phyloP scores from a whole-genome alignment of 768 basidiomycete species.

The Rossbeevera mucosa region DNA sequence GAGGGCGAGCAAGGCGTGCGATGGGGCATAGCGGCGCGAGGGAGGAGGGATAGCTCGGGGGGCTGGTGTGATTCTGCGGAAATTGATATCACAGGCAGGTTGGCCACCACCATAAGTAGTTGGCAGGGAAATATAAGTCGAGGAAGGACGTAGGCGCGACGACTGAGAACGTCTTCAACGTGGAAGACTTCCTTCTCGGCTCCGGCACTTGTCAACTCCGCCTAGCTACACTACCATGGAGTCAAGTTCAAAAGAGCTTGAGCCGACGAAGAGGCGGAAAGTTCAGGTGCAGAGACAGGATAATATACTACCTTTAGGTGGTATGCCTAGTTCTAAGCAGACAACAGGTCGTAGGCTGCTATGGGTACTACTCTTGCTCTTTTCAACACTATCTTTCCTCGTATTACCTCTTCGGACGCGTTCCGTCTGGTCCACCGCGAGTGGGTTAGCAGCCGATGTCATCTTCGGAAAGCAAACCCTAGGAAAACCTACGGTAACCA shows the following conservation, averaged over 20 bases:
- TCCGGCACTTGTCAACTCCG: neutral
- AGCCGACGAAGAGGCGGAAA: neutral
- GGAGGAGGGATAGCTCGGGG: constrained; percentile 72
- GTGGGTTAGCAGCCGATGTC: neutral
- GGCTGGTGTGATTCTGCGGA: constrained; percentile 46
- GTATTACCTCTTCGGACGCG: constrained; percentile 6
- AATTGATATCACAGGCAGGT: constrained; percentile 27
- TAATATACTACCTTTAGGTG: constrained; percentile 1
- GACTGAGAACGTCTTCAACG: no score
- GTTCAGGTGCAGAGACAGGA: neutral
- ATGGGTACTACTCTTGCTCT: constrained; percentile 13
- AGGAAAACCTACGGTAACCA: constrained; percentile 1
- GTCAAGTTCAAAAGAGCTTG: neutral
- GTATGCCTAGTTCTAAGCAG: neutral
- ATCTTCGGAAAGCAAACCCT: neutral
- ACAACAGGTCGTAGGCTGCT: constrained; percentile 2
- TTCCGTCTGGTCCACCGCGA: neutral
- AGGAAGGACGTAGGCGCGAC: no score
- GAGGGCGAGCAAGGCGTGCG: constrained; percentile 74
- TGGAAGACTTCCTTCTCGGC: no score
- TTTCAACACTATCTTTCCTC: constrained; percentile 18
- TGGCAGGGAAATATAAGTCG: no score
- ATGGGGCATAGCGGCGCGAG: constrained; percentile 58
- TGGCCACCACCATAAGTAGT: no score
- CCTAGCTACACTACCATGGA: neutral